A percentile compares a stretch with the other conserved stretches of the same genome.
These are phyloP conservation scores for Blastobotrys serpentis DNA, from an alignment of 1,139 yeast genomes.

Conservation along the genomic window DNA sequence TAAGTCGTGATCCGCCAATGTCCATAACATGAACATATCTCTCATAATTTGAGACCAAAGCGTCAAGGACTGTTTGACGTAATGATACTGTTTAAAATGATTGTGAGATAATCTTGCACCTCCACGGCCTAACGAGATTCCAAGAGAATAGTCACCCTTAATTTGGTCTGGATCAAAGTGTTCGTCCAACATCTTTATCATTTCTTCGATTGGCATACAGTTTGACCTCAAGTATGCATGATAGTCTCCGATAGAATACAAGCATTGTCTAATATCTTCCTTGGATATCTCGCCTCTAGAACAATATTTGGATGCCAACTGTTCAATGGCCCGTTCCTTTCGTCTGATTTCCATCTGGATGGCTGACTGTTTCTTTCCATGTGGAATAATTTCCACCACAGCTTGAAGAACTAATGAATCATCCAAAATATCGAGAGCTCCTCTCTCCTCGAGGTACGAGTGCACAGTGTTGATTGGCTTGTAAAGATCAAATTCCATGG, in stretches of 20 bases:
- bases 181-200: conserved; percentile 52
- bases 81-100: conserved; percentile 65
- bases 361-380: conserved; percentile 50
- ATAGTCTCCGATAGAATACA: conserved; percentile 73
- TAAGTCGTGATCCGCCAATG: conserved; percentile 66
- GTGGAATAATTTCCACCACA: conserved; percentile 60
- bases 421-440: conserved; percentile 45
- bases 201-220: conserved; percentile 59
- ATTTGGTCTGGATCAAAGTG: conserved; percentile 47
- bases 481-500: conserved; percentile 69
- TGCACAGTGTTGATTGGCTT: conserved; percentile 66
- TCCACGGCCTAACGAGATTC: conserved; percentile 58
- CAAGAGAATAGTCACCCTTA: conserved; percentile 48
- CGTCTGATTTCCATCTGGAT: conserved; percentile 56
- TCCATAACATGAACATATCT: conserved; percentile 72
- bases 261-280: conserved; percentile 63
- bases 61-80: conserved; percentile 66
- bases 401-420: conserved; percentile 60
- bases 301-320: conserved; percentile 47
- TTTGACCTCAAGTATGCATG: conserved; percentile 68
- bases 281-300: conserved; percentile 26
- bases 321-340: conserved; percentile 64
- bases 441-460: conserved; percentile 44
- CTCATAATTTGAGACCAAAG: conserved; percentile 73
- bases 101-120: conserved; percentile 71